A percentile compares a stretch with the other conserved stretches of the same genome.
These are phyloP conservation scores for Kandelia obovata DNA, from an alignment of 345 rosid species.

Conservation along the genomic window DNA sequence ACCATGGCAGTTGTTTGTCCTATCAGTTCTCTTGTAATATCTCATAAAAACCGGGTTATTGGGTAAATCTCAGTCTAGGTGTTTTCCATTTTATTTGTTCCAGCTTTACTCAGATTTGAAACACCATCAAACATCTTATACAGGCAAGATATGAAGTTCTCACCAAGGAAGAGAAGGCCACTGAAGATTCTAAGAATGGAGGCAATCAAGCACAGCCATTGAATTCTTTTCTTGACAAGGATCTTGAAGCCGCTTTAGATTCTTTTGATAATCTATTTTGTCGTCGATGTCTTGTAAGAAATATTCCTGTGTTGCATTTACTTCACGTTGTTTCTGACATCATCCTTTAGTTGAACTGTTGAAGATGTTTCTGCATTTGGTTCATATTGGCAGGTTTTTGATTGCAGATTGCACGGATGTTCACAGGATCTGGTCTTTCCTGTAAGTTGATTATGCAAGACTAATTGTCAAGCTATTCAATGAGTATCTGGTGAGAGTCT, in stretches of 20 bases:
- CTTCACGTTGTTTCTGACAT: conserved; percentile 4
- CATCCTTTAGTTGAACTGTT: not conserved
- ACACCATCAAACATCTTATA: conserved; percentile 95
- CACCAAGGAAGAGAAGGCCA: conserved; percentile 51
- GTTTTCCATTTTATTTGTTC: conserved; percentile 79
- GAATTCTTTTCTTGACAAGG: conserved; percentile 69
- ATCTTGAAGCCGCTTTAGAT: conserved; percentile 97
- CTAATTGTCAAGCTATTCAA: conserved; percentile 22
- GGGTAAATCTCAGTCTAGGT: conserved; percentile 79
- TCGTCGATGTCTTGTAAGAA: conserved; percentile 91
- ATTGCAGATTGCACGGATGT: conserved; percentile 98
- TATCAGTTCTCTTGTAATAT: conserved; percentile 12
- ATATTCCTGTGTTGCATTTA: conserved; percentile 9
- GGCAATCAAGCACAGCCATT: conserved; percentile 47
- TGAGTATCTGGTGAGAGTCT: conserved; percentile 18
- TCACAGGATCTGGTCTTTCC: conserved; percentile 97
- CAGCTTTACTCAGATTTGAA: conserved; percentile 92
- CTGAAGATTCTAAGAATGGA: conserved; percentile 40
- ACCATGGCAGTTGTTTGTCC: conserved; percentile 8
- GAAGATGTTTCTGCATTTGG: conserved; percentile 8
- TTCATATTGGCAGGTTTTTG: conserved; percentile 70
- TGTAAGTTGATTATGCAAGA: conserved; percentile 48
- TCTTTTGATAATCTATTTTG: conserved; percentile 98
- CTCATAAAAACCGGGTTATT: conserved; percentile 46
- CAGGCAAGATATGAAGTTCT: conserved; percentile 96